These are phyloP conservation scores for Starmerella riodocensis DNA, from an alignment of 805 yeast genomes.

Conservation along the genomic window DNA sequence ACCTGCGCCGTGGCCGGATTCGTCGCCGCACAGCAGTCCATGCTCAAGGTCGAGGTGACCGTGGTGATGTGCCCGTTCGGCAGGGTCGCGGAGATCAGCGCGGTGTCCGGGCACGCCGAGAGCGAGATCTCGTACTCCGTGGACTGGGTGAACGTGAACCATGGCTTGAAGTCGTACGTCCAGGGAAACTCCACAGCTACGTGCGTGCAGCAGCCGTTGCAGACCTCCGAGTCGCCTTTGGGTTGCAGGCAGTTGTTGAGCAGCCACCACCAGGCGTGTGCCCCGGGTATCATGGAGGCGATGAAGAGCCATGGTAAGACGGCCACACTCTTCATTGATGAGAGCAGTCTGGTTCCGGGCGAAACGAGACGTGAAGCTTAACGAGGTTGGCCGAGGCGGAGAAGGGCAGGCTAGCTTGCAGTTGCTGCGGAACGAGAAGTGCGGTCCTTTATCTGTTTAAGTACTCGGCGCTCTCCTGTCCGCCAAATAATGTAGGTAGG, in stretches of 20 bases:
- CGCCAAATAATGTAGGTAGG: no score
- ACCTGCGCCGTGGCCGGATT: no score
- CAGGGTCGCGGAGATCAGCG: constrained; percentile 27
- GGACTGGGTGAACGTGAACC: constrained; percentile 9
- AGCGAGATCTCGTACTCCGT: constrained; percentile 14
- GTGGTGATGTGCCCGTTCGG: constrained; percentile 43
- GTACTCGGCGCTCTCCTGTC: no score
- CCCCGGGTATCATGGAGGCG: constrained; percentile 11
- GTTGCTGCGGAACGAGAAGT: no score
- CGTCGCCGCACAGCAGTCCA: constrained; percentile 15
- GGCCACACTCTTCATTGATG: constrained; percentile 3
- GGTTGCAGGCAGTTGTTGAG: constrained; percentile 18
- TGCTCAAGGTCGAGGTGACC: constrained; percentile 19
- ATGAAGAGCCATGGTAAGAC: constrained; percentile 13
- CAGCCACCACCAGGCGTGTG: constrained; percentile 23
- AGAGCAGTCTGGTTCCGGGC: no score
- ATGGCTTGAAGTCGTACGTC: constrained; percentile 9
- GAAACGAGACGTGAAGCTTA: not conserved
- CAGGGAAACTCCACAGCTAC: constrained; percentile 23
- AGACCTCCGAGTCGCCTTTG: constrained; percentile 10
- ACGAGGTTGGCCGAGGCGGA: no score
- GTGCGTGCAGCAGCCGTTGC: constrained; percentile 26
- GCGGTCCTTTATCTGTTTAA: no score
- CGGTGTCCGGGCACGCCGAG: constrained; percentile 17
- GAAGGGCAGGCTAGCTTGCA: no score